Conservation (phyloP, 176 grass and related monocot genomes). For the Cenchrus purpureus region DNA sequence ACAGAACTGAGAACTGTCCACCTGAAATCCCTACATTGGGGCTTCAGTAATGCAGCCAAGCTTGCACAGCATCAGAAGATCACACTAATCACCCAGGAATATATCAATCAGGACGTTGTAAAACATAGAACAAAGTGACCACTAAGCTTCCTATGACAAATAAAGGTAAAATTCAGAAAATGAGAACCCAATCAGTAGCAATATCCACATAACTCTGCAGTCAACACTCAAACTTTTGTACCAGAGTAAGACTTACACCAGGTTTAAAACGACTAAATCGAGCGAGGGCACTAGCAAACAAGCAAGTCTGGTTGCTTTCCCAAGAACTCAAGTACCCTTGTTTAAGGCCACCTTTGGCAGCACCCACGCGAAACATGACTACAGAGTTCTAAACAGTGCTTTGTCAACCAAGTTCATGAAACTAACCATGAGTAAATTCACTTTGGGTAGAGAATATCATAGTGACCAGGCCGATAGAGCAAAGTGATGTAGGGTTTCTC, state of each 20-base stretch:
- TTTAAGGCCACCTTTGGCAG: conserved; percentile 68
- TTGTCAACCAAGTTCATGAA: conserved; percentile 11
- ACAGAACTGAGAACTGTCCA: too few species aligned
- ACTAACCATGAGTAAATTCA: conserved; percentile 48
- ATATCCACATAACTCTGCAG: conserved; percentile 31
- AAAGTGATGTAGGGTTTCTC: conserved; percentile 77
- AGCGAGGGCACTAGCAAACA: conserved; percentile 35
- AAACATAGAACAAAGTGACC: background rate
- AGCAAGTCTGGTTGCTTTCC: conserved; percentile 16
- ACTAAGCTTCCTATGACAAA: background rate
- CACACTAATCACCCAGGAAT: too few species aligned
- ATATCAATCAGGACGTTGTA: too few species aligned
- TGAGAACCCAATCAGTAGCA: background rate
- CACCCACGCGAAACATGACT: conserved; percentile 50
- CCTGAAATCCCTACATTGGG: background rate
- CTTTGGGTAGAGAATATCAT: conserved; percentile 92
- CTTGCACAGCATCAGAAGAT: too few species aligned
- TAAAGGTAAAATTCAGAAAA: background rate
- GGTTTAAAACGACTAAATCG: conserved; percentile 19
- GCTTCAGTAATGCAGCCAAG: too few species aligned
- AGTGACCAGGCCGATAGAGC: conserved; percentile 94
- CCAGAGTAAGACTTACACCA: conserved; percentile 37
- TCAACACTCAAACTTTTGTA: conserved; percentile 42
- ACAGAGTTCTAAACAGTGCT: conserved; percentile 38
- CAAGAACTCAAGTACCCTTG: conserved; percentile 37